Percentiles rank a stretch among this genome's conserved stretches.
phyloP scores from a whole-genome alignment of 805 yeast genomes.

The Monosporozyma yasuniensis region DNA sequence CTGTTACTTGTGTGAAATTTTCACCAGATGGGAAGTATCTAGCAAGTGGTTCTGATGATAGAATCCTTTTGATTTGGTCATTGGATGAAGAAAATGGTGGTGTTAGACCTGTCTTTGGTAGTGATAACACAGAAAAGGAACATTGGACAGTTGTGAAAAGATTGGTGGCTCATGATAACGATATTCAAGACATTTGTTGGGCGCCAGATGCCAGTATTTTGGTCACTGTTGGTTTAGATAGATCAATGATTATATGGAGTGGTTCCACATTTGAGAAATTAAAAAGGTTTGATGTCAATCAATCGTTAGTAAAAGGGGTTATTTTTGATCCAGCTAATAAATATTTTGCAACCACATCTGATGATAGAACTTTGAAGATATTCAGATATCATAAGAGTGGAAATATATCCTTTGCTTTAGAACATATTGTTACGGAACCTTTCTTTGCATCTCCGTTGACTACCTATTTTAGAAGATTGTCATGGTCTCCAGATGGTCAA shows the following conservation, averaged over 20 bases:
- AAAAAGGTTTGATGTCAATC: constrained; percentile 85
- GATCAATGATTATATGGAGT: constrained; percentile 89
- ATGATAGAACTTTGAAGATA: constrained; percentile 83
- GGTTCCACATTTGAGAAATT: constrained; percentile 82
- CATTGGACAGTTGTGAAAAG: constrained; percentile 93
- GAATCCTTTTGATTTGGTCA: constrained; percentile 87
- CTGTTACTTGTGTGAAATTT: constrained; percentile 87
- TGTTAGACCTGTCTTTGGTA: constrained; percentile 51
- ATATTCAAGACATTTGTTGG: constrained; percentile 97
- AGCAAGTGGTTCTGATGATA: constrained; percentile 94
- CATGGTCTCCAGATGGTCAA: constrained; percentile 92
- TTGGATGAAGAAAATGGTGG: constrained; percentile 52
- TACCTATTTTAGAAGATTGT: constrained; percentile 74
- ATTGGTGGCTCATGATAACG: constrained; percentile 94
- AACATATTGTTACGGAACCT: constrained; percentile 74
- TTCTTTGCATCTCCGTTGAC: constrained; percentile 84
- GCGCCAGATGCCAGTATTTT: constrained; percentile 86
- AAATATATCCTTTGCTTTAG: constrained; percentile 78
- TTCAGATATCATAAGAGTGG: constrained; percentile 72
- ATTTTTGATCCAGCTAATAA: constrained; percentile 98
- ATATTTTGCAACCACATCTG: constrained; percentile 94
- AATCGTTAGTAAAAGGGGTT: constrained; percentile 91
- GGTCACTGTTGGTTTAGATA: constrained; percentile 90
- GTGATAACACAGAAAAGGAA: constrained; percentile 59
- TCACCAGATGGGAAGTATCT: constrained; percentile 86